Evolutionary conservation across 495 filamentous ascomycete genomes (phyloP).

Genomic region (Letharia lupina): DNA sequence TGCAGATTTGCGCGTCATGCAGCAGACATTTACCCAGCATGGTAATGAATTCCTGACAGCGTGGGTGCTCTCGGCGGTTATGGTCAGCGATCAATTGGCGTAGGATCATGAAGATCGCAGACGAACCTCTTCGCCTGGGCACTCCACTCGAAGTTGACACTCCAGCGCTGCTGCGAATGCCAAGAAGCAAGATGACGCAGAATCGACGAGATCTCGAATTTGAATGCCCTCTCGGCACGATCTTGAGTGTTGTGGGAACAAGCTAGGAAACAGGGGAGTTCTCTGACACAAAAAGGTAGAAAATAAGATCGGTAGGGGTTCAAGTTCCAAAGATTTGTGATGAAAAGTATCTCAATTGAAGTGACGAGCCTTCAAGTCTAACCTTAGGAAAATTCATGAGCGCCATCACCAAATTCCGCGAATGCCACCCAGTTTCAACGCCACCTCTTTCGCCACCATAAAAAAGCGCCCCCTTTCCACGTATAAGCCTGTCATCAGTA

Average conservation of each 20-base stretch:
- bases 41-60: no score
- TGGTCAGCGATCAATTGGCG: no score
- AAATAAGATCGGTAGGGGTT: neutral
- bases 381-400: neutral
- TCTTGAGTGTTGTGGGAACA: neutral
- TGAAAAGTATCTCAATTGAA: neutral
- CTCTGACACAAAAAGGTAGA: neutral
- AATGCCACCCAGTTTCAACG: neutral
- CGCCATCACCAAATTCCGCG: neutral
- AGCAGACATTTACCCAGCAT: no score
- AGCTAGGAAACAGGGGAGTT: neutral
- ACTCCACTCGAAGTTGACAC: no score
- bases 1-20: no score
- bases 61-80: no score
- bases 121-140: no score
- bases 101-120: no score
- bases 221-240: neutral
- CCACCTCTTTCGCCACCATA: neutral
- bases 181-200: no score
- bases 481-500: slow-evolving; percentile 4
- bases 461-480: neutral
- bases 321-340: neutral
- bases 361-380: neutral
- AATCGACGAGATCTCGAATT: neutral
- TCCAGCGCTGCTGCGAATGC: no score